Conservation (phyloP, 1,284 basidiomycete species). For the Cryptococcus jaspeensis region DNA sequence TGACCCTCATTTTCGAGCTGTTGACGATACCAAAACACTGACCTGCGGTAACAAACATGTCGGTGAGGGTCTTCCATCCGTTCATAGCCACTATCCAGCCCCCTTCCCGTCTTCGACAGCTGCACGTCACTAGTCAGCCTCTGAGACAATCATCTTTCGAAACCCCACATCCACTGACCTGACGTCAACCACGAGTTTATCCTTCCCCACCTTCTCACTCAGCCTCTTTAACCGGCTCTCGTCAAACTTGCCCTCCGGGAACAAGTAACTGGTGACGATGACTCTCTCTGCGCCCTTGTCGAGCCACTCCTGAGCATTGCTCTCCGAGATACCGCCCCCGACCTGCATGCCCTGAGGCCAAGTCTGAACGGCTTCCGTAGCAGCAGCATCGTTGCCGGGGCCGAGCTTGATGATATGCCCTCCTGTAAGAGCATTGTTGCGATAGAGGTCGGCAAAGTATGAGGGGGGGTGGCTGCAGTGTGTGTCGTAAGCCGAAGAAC, state of each 20-base stretch:
- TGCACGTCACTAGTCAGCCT: slow-evolving; percentile 41
- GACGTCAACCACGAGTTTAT: slow-evolving; percentile 90
- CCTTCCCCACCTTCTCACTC: slow-evolving; percentile 70
- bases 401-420: slow-evolving; percentile 98
- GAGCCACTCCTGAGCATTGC: slow-evolving; percentile 83
- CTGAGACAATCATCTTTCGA: not conserved
- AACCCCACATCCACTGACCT: slow-evolving; percentile 58
- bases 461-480: slow-evolving; percentile 68
- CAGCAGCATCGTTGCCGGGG: slow-evolving; percentile 79
- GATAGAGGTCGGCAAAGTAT: slow-evolving; percentile 81
- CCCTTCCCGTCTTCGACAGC: slow-evolving; percentile 75
- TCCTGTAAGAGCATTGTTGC: slow-evolving; percentile 66
- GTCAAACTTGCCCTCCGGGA: slow-evolving; percentile 78
- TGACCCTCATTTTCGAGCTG: not conserved
- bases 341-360: slow-evolving; percentile 89
- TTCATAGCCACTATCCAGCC: slow-evolving; percentile 98
- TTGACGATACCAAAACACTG: slow-evolving; percentile 15
- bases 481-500: not conserved
- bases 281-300: slow-evolving; percentile 80
- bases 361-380: slow-evolving; percentile 71
- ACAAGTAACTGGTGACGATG: slow-evolving; percentile 95
- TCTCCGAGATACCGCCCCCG: slow-evolving; percentile 84
- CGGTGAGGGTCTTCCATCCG: slow-evolving; percentile 95
- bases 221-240: slow-evolving; percentile 68
- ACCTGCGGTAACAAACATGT: slow-evolving; percentile 88